Evolutionary conservation across 371 early-diverging fungal species (phyloP).

Genomic region (Rhizopus sp.): DNA sequence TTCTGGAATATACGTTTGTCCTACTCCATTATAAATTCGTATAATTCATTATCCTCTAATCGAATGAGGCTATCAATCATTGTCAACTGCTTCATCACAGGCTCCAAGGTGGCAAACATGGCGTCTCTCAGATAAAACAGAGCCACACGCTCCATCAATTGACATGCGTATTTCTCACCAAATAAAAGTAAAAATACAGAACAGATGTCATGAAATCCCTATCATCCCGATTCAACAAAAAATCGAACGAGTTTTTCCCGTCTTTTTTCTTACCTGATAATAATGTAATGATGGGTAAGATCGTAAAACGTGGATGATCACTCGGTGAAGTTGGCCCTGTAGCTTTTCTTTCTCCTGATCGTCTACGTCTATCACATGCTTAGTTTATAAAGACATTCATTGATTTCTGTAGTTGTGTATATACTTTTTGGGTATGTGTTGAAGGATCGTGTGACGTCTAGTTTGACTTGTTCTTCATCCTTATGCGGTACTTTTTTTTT

Average conservation of each 20-base stretch:
- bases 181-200: constrained; percentile 60
- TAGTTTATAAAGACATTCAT: not conserved
- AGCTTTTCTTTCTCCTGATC: constrained; percentile 35
- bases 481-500: constrained; percentile 36
- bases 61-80: constrained; percentile 56
- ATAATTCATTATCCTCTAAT: constrained; percentile 51
- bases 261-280: constrained; percentile 55
- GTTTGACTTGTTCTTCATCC: constrained; percentile 53
- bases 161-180: constrained; percentile 51
- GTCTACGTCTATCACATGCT: constrained; percentile 26
- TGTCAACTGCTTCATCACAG: constrained; percentile 57
- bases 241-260: not conserved
- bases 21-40: constrained; percentile 54
- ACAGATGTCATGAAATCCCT: constrained; percentile 80
- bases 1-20: not conserved
- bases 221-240: not conserved
- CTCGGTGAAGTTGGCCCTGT: constrained; percentile 44
- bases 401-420: not conserved
- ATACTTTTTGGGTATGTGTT: constrained; percentile 44
- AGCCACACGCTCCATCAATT: constrained; percentile 54
- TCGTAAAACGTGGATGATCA: constrained; percentile 56
- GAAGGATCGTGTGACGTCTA: constrained; percentile 55
- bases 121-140: constrained; percentile 61
- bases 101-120: constrained; percentile 61
- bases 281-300: constrained; percentile 63